These are phyloP conservation scores for Cornus suecica DNA, from an alignment of 148 eudicot species.

Conservation along the genomic window DNA sequence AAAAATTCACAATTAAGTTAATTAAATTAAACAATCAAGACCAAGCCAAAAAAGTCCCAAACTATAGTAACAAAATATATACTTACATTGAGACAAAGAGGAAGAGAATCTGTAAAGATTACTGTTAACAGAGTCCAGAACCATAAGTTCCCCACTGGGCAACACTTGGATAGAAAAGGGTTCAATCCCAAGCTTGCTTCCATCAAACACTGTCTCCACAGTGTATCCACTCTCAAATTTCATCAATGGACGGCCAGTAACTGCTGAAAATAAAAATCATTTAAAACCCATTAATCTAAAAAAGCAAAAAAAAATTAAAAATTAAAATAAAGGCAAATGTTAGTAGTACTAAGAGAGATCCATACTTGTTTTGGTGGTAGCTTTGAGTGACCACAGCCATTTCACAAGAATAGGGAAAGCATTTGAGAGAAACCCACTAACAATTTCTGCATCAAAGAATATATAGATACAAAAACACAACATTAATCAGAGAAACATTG, in stretches of 20 bases:
- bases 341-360: constrained; percentile 13
- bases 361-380: constrained; percentile 79
- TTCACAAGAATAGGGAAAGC: constrained; percentile 63
- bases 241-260: constrained; percentile 82
- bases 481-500: constrained; percentile 7
- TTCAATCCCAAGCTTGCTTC: constrained; percentile 96
- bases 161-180: constrained; percentile 75
- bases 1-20: constrained; percentile 3
- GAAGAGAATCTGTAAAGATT: constrained; percentile 91
- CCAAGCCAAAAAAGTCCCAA: not conserved
- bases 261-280: constrained; percentile 41
- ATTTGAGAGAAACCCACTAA: constrained; percentile 74
- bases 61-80: not conserved
- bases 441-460: constrained; percentile 56
- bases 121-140: constrained; percentile 89
- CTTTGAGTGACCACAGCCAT: constrained; percentile 84
- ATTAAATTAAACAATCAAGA: not conserved
- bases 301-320: constrained; percentile 1
- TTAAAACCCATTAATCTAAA: not conserved
- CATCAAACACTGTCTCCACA: constrained; percentile 99
- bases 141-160: constrained; percentile 86
- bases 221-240: constrained; percentile 92
- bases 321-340: not conserved
- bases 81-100: constrained; percentile 85
- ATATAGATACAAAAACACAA: not conserved